These are phyloP conservation scores for Pseudevernia furfuracea DNA, from an alignment of 495 filamentous ascomycete genomes.

Conservation along the genomic window DNA sequence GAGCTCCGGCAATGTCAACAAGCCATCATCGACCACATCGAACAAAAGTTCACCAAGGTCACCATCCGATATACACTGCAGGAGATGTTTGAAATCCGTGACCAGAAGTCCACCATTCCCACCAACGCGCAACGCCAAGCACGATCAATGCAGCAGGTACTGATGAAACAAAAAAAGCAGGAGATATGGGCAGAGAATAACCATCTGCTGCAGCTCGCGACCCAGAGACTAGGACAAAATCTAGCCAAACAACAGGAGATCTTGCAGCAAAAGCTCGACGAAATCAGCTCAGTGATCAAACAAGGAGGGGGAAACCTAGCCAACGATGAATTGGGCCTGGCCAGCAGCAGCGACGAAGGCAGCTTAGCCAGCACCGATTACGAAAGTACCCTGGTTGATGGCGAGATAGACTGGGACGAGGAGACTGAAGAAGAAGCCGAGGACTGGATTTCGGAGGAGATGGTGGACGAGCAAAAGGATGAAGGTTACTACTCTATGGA, in stretches of 20 bases:
- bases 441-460: not conserved
- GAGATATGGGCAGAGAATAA: not conserved
- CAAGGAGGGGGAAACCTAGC: not conserved
- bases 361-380: not conserved
- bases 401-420: not conserved
- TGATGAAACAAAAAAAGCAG: not conserved
- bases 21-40: not conserved
- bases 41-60: not conserved
- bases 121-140: not conserved
- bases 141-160: not conserved
- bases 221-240: not conserved
- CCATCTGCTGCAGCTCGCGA: not conserved
- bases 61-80: not conserved
- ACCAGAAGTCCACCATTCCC: not conserved
- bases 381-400: not conserved
- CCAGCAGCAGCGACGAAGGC: not conserved
- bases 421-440: too few species aligned
- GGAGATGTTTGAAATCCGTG: not conserved
- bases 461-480: not conserved
- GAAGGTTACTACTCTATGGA: not conserved
- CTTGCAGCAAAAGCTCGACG: not conserved
- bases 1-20: not conserved
- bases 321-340: not conserved
- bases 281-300: not conserved
- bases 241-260: not conserved